phyloP scores from a whole-genome alignment of 306 rosid genomes.

The Ceratonia siliqua region DNA sequence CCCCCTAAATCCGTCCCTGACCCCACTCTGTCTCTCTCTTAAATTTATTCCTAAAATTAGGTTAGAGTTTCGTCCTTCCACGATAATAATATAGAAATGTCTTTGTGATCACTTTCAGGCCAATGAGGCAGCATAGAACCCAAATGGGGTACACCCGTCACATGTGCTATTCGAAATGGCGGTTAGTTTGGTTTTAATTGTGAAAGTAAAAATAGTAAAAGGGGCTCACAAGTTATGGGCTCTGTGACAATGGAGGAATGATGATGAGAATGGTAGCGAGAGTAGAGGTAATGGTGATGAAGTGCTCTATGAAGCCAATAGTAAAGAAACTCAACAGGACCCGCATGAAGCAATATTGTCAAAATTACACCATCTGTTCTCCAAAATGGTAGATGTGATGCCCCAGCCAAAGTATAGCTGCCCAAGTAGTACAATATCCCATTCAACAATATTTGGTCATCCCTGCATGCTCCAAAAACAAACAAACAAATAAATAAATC shows the following conservation, averaged over 20 bases:
- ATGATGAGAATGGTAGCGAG: constrained; percentile 65
- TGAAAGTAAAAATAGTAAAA: neutral
- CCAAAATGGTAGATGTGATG: constrained; percentile 47
- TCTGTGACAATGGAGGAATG: constrained; percentile 51
- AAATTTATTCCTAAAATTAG: too few species aligned
- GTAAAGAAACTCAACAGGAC: constrained; percentile 69
- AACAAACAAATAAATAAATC: neutral
- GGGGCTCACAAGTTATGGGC: constrained; percentile 43
- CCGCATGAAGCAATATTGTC: constrained; percentile 43
- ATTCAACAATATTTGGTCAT: constrained; percentile 67
- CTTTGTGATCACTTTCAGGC: too few species aligned
- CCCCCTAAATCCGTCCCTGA: too few species aligned
- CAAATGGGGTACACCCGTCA: too few species aligned
- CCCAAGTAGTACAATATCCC: constrained; percentile 44
- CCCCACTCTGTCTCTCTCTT: too few species aligned
- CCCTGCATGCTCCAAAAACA: constrained; percentile 36
- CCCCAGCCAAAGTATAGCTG: neutral
- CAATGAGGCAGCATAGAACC: too few species aligned
- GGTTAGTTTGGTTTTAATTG: too few species aligned
- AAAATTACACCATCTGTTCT: constrained; percentile 53
- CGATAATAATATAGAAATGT: too few species aligned
- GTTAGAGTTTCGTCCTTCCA: too few species aligned
- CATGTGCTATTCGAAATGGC: too few species aligned
- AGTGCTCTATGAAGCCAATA: constrained; percentile 79
- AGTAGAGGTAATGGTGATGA: constrained; percentile 72